phyloP scores from a whole-genome alignment of 345 rosid species.

The Nasturtium officinale region DNA sequence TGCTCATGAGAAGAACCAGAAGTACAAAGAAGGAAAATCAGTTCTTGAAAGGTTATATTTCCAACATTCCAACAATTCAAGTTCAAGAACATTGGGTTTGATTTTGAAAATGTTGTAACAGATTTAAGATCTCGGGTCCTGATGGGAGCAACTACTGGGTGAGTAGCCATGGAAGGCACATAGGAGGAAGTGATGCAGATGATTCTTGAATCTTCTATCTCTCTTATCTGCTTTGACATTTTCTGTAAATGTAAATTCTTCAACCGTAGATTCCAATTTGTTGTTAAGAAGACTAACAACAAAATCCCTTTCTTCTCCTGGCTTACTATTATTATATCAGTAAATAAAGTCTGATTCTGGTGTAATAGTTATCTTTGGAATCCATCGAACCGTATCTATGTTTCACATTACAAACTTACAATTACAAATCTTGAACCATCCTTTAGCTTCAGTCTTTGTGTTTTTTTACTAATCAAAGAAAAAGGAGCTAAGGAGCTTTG shows the following conservation, averaged over 20 bases:
- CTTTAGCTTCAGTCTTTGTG: not conserved
- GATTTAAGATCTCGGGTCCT: constrained; percentile 87
- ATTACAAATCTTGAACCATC: not conserved
- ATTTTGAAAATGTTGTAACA: constrained; percentile 40
- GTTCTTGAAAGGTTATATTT: constrained; percentile 78
- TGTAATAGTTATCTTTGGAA: constrained; percentile 21
- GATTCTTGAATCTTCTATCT: constrained; percentile 59
- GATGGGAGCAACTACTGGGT: constrained; percentile 85
- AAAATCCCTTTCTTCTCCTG: not conserved
- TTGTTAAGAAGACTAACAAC: constrained; percentile 14
- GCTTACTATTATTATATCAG: not conserved
- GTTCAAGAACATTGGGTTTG: not conserved
- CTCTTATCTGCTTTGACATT: constrained; percentile 23
- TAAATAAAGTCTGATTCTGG: constrained; percentile 31
- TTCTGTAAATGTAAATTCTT: constrained; percentile 34
- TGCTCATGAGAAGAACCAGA: constrained; percentile 86
- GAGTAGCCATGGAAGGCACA: constrained; percentile 67
- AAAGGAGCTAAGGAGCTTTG: not conserved
- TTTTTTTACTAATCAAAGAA: not conserved
- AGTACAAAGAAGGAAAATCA: constrained; percentile 98
- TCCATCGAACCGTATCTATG: not conserved
- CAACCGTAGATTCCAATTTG: not conserved
- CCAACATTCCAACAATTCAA: not conserved
- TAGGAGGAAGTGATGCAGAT: constrained; percentile 91
- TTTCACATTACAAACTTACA: not conserved